phyloP scores from a whole-genome alignment of 805 yeast genomes.

The Ogataea polymorpha region DNA sequence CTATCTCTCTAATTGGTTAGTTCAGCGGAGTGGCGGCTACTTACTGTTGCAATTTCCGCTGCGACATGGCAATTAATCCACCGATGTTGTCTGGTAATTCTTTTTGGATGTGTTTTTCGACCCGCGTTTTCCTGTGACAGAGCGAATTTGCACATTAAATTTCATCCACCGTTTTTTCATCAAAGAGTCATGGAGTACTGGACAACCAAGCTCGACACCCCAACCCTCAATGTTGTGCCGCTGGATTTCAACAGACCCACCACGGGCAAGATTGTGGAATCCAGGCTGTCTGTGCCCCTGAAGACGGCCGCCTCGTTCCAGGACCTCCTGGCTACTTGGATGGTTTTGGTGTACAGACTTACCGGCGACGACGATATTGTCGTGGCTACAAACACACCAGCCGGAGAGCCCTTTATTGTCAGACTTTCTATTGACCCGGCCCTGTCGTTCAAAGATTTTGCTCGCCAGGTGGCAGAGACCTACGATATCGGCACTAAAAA shows the following conservation, averaged over 20 bases:
- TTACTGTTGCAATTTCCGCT: constrained; percentile 48
- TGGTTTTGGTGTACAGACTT: constrained; percentile 68
- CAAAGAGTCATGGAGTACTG: constrained; percentile 45
- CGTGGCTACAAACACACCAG: constrained; percentile 63
- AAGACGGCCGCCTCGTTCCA: constrained; percentile 37
- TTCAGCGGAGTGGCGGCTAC: constrained; percentile 19
- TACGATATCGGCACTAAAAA: constrained; percentile 34
- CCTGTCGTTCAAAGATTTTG: constrained; percentile 52
- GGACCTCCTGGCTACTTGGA: constrained; percentile 61
- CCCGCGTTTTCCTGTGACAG: constrained; percentile 6
- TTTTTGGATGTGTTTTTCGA: constrained; percentile 1
- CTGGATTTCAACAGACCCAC: constrained; percentile 81
- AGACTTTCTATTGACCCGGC: constrained; percentile 59
- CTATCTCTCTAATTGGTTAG: constrained; percentile 60
- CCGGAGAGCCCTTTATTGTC: constrained; percentile 51
- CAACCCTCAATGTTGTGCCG: constrained; percentile 85
- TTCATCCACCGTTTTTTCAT: constrained; percentile 2
- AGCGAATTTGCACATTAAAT: not conserved
- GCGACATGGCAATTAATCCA: constrained; percentile 38
- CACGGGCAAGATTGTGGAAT: constrained; percentile 63
- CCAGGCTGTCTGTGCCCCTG: constrained; percentile 40
- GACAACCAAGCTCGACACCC: constrained; percentile 64
- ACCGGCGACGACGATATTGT: constrained; percentile 95
- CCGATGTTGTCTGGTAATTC: constrained; percentile 1
- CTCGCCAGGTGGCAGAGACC: constrained; percentile 41